Evolutionary conservation across 2,329 filamentous ascomycete genomes (phyloP).

Genomic region (Trichoderma sp.): DNA sequence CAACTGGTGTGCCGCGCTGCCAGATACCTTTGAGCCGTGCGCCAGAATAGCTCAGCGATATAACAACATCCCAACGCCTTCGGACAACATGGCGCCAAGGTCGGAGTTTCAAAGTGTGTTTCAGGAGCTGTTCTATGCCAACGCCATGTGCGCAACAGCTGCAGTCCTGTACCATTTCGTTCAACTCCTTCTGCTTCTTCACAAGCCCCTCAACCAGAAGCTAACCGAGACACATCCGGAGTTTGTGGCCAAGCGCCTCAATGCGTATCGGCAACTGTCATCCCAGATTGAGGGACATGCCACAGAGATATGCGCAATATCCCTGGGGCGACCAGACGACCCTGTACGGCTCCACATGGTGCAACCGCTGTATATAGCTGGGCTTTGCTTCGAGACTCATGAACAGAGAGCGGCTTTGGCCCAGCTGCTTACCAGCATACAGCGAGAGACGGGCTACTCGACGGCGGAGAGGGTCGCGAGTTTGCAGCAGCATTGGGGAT

Average conservation of each 20-base stretch:
- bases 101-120: constrained; percentile 24
- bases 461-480: constrained; percentile 22
- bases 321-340: constrained; percentile 23
- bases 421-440: constrained; percentile 23
- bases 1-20: constrained; percentile 28
- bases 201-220: constrained; percentile 25
- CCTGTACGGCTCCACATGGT: constrained; percentile 27
- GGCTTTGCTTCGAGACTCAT: constrained; percentile 27
- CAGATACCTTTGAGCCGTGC: constrained; percentile 31
- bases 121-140: constrained; percentile 30
- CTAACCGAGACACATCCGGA: constrained; percentile 3
- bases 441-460: constrained; percentile 25
- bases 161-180: constrained; percentile 31
- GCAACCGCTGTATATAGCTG: constrained; percentile 27
- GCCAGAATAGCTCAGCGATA: constrained; percentile 24
- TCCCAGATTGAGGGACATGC: constrained; percentile 27
- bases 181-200: constrained; percentile 29
- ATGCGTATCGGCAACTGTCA: constrained; percentile 24
- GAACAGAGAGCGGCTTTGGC: constrained; percentile 25
- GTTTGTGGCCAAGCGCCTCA: constrained; percentile 21
- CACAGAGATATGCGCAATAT: constrained; percentile 27
- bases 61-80: constrained; percentile 17
- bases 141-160: constrained; percentile 31
- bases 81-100: constrained; percentile 5
- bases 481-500: constrained; percentile 20